Evolutionary conservation across 2,329 filamentous ascomycete species (phyloP), one percentile per base, ranked within the genome.

Genomic region (Dothidotthia symphoricarpi): DNA sequence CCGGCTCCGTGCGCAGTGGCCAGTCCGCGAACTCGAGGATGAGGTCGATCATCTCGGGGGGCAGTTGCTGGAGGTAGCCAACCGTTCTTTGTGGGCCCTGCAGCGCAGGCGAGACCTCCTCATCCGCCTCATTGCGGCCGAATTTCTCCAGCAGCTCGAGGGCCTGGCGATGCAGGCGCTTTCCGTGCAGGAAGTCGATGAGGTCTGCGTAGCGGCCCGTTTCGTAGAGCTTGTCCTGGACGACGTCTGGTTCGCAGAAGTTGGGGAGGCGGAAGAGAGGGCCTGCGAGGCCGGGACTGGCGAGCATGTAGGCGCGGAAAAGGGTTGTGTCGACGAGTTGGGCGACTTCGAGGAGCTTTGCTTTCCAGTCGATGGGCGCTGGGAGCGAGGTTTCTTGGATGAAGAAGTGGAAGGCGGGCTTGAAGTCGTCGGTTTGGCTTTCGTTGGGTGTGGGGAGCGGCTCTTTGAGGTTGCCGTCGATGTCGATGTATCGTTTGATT

Each of bases 101-200:
- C 6, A 98, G 75, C 4, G 75, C 73, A 12, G 75, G 69, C 3
- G 69, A 59, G 6, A 71, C 64, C 33, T 72, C 61, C 17, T 71
- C 68, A 15, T 71, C 71, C 1, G 69, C 70, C 41, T 74, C 68
- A 28, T 69, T 70, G 43, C 69, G 78, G 13, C 91, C 91, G 53
- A 96, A 96, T 47, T 83, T 85, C 52, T 81, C 79, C 1, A 98
- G 75, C 19, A 96, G 71, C 49, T 88, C 85, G 13, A 98, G 71
- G 0, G 93, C 91, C 59, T 94, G 83, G 13, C 84, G 81, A 67
- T 98, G 93, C 27, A 97, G 76, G 64, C 85, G 90, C 71, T 98
- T 98, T 47, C 93, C 93, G 57, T 94, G 88, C 52, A 97, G 83
- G 62, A 98, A 98, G 64, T 97, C 91, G n/a, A 98, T 89, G 2